Conservation (phyloP, 1,284 basidiomycete species). For the Chiua sp. region DNA sequence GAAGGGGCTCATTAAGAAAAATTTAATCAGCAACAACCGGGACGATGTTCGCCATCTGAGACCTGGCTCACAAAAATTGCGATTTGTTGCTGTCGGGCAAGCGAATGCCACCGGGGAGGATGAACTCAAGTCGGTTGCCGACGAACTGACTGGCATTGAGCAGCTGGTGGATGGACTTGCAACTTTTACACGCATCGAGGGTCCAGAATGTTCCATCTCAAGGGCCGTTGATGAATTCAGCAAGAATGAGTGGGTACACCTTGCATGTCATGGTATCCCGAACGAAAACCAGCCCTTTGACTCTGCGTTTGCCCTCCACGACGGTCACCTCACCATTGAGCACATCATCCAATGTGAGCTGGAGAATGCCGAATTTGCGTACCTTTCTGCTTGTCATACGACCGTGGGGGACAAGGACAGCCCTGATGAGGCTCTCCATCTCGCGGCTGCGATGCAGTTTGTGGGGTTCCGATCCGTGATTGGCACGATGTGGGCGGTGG, state of each 20-base stretch:
- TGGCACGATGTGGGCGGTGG: background rate
- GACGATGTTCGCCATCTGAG: no score
- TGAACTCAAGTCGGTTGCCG: background rate
- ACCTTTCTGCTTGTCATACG: background rate
- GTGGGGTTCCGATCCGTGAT: background rate
- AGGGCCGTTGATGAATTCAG: constrained; percentile 6
- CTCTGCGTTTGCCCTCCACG: background rate
- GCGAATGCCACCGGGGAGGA: background rate
- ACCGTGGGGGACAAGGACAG: background rate
- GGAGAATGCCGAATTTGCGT: background rate
- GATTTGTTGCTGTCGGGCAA: constrained; percentile 20
- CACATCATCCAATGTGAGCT: background rate
- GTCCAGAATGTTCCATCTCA: background rate
- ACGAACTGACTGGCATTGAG: background rate
- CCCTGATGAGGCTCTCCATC: background rate
- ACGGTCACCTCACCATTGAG: background rate
- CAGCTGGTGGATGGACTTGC: background rate
- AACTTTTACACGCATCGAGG: constrained; percentile 1
- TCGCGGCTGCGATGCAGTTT: background rate
- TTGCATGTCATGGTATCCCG: constrained; percentile 25
- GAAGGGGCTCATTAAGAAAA: no score
- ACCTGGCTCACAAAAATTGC: no score
- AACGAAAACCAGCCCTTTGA: background rate
- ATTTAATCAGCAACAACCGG: no score
- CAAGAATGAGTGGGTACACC: constrained; percentile 18